Conservation (phyloP, 1,284 basidiomycete species). For the Salmacisia buchloeana region DNA sequence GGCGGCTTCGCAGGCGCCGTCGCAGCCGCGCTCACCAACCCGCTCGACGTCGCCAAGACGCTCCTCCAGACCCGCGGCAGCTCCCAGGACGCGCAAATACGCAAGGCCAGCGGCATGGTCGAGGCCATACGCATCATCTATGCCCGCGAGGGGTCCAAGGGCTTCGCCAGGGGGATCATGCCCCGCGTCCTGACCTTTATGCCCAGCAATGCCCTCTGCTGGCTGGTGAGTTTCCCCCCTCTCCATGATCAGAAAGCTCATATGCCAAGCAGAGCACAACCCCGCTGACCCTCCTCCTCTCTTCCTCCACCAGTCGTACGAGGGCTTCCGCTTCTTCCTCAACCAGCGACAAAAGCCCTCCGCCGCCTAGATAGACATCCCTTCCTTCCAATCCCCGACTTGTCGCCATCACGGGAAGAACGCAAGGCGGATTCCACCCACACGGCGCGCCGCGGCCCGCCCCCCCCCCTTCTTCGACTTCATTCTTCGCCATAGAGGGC, state of each 20-base stretch:
- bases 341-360: constrained; percentile 22
- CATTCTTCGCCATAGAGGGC: too few species aligned
- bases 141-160: constrained; percentile 73
- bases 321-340: constrained; percentile 48
- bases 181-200: constrained; percentile 91
- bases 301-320: constrained; percentile 31
- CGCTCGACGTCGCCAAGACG: constrained; percentile 97
- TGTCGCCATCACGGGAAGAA: too few species aligned
- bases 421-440: too few species aligned
- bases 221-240: constrained; percentile 58
- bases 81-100: constrained; percentile 73
- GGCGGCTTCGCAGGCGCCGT: constrained; percentile 89
- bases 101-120: constrained; percentile 74
- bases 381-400: too few species aligned
- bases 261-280: too few species aligned
- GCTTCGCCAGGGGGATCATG: constrained; percentile 79
- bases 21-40: constrained; percentile 91
- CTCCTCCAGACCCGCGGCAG: constrained; percentile 89
- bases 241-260: not conserved
- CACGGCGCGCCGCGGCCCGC: too few species aligned
- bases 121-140: constrained; percentile 87
- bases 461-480: too few species aligned
- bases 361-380: too few species aligned
- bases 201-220: constrained; percentile 95
- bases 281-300: not conserved